Evolutionary conservation across 139 green algal species (phyloP), one percentile per base, ranked within the genome.

Genomic region (Closterium sp.): DNA sequence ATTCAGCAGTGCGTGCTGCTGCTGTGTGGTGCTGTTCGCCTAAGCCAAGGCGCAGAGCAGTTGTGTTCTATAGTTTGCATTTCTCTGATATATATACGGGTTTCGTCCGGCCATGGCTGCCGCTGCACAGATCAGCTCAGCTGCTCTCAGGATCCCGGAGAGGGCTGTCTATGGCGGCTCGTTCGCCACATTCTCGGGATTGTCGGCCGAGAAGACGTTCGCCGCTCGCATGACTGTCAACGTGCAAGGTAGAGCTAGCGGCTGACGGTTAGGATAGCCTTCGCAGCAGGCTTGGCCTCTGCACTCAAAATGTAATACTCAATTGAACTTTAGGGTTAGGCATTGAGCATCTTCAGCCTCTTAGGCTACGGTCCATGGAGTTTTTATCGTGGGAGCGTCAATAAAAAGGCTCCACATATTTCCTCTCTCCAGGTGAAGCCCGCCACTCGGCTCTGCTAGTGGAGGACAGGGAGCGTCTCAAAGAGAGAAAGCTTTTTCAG

Each of bases 361-460:
- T 69, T 69, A 16, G 10, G 10, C 43, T 12, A 69, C 43, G 23
- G 43, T 16, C 3, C 21, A 25, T 69, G 43, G 43, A 69, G 43
- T 69, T 69, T 69, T 25, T 25, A 69, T 2, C 10, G 43, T 69
- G 43, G 43, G 43, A 69, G 43, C 43, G 43, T 69, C 43, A 69
- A n/a, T n/a, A n/a, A n/a, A n/a, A n/a, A n/a, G n/a, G n/a, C n/a
- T n/a, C n/a, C n/a, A n/a, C n/a, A n/a, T n/a, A n/a, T n/a, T 16
- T 69, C 43, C 21, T 69, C 43, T 69, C 12, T 69, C 8, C 43
- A 69, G 43, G 43, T 69, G 12, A 69, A 69, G 23, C 43, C 9
- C 21, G 43, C 43, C 43, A 69, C 43, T 69, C 43, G 43, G 43
- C 43, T 69, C 86, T 89, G 35, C n/a, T 89, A 32, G 86, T 89